Conservation (phyloP, 2,329 filamentous ascomycete genomes). For the Bisporella sp. region DNA sequence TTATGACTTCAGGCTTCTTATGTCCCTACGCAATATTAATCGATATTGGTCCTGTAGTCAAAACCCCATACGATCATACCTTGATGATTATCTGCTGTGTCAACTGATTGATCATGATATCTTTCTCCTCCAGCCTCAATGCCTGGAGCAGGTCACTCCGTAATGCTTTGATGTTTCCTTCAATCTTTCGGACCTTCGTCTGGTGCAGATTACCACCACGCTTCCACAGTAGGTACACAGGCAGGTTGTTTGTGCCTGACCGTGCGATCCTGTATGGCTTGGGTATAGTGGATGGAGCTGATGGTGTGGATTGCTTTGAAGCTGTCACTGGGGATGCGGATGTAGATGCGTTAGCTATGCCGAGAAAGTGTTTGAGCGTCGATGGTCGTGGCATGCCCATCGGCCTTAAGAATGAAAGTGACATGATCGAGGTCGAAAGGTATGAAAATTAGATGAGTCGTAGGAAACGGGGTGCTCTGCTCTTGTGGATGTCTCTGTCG, state of each 20-base stretch:
- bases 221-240: constrained; percentile 70
- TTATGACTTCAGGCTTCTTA: constrained; percentile 39
- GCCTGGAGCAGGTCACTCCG: constrained; percentile 53
- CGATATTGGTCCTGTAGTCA: constrained; percentile 2
- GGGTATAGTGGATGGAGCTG: constrained; percentile 10
- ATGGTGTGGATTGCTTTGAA: neutral
- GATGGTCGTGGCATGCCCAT: constrained; percentile 22
- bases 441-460: too few species aligned
- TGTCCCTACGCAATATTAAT: constrained; percentile 33
- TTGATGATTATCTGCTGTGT: constrained; percentile 72
- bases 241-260: constrained; percentile 62
- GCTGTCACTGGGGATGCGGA: constrained; percentile 2
- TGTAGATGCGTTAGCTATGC: constrained; percentile 11
- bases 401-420: constrained; percentile 26
- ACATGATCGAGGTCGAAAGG: constrained; percentile 6
- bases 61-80: constrained; percentile 36
- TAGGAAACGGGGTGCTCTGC: too few species aligned
- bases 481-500: neutral
- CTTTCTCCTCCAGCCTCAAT: constrained; percentile 46
- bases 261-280: constrained; percentile 52
- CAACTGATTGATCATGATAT: constrained; percentile 42
- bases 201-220: constrained; percentile 68
- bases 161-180: constrained; percentile 62
- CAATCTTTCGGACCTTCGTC: constrained; percentile 71
- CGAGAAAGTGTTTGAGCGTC: constrained; percentile 22